These are phyloP conservation scores for Vitis vinifera DNA, from an alignment of 164 flowering plant genomes.

Conservation along the genomic window DNA sequence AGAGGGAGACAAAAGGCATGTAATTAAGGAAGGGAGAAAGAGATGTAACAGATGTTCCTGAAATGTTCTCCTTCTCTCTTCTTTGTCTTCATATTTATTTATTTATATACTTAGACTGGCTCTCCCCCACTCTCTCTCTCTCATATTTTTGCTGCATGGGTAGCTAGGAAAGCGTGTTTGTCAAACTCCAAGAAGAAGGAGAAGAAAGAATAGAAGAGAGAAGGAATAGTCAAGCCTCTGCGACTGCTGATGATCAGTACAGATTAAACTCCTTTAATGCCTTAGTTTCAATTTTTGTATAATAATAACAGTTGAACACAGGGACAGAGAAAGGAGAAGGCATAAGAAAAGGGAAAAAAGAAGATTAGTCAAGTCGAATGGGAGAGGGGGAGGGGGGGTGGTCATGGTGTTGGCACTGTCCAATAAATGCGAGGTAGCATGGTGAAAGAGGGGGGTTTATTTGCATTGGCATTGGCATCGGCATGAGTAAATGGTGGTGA, in stretches of 20 bases:
- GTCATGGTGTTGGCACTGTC: slow-evolving; percentile 44
- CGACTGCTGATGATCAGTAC: background rate
- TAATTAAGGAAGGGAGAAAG: slow-evolving; percentile 5
- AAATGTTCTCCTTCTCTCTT: background rate
- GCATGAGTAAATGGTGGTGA: background rate
- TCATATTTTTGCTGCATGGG: background rate
- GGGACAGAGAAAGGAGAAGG: background rate
- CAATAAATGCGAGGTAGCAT: slow-evolving; percentile 27
- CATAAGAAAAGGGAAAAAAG: background rate
- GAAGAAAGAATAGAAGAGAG: slow-evolving; percentile 10
- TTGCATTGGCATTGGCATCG: no score
- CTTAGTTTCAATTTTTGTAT: no score
- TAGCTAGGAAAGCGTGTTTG: slow-evolving; percentile 26
- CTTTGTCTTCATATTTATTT: no score
- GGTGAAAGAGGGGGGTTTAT: background rate
- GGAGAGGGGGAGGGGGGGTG: slow-evolving; percentile 1
- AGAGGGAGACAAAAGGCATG: slow-evolving; percentile 15
- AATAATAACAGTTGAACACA: background rate
- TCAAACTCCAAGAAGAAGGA: slow-evolving; percentile 25
- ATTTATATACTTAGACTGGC: no score
- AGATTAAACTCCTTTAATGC: background rate
- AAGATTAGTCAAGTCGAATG: slow-evolving; percentile 18
- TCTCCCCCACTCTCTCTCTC: no score
- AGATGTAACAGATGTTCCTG: background rate
- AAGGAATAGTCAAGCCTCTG: slow-evolving; percentile 12